Conservation (phyloP, 73 alveolate genomes). For the Symbiodinium natans region DNA sequence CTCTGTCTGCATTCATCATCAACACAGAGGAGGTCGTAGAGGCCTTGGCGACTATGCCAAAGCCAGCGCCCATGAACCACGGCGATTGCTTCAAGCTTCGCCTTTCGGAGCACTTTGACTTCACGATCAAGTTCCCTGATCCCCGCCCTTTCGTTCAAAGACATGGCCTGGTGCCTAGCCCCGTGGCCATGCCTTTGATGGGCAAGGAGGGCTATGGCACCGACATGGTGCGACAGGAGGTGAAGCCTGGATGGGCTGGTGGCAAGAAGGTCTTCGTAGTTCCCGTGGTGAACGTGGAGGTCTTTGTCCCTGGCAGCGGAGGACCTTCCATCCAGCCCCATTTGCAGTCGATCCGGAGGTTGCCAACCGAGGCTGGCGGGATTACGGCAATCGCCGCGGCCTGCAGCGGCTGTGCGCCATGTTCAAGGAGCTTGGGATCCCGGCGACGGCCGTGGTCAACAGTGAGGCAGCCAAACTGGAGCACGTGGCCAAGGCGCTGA, state of each 20-base stretch:
- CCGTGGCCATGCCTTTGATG: conserved; percentile 49
- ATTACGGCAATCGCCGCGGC: conserved; percentile 52
- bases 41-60: background rate
- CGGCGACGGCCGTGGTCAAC: conserved; percentile 56
- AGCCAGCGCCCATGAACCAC: conserved; percentile 72
- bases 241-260: conserved; percentile 61
- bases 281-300: conserved; percentile 71
- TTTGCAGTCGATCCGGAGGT: conserved; percentile 33
- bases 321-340: conserved; percentile 71
- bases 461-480: conserved; percentile 51
- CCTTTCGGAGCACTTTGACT: conserved; percentile 47
- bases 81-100: conserved; percentile 58
- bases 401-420: conserved; percentile 28
- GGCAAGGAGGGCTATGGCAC: conserved; percentile 65
- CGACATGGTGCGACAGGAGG: conserved; percentile 27
- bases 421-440: conserved; percentile 47
- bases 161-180: conserved; percentile 35
- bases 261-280: conserved; percentile 66
- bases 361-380: conserved; percentile 65
- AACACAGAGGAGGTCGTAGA: conserved; percentile 44
- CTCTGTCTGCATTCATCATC: conserved; percentile 47
- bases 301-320: conserved; percentile 35
- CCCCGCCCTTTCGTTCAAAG: conserved; percentile 66
- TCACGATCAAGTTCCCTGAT: conserved; percentile 42
- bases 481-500: conserved; percentile 58